Evolutionary conservation across 441 rosid species (phyloP).

Genomic region (Manihot esculenta): DNA sequence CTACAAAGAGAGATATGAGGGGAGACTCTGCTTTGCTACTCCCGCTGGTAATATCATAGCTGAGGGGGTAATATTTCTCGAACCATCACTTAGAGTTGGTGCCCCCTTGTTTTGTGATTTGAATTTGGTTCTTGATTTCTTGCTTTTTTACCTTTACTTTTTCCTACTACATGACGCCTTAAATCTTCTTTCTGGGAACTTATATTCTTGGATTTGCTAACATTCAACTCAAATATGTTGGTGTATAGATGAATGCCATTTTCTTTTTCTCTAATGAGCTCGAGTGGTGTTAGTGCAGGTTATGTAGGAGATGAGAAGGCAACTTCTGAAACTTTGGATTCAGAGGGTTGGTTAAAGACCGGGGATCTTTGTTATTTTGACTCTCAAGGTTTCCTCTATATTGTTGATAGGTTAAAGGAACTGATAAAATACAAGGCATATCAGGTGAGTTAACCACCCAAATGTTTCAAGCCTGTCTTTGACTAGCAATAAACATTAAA

Average conservation of each 20-base stretch:
- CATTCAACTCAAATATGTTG: background rate
- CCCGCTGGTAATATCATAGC: too few species aligned
- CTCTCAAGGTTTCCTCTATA: constrained; percentile 34
- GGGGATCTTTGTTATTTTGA: constrained; percentile 47
- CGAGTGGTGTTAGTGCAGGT: constrained; percentile 19
- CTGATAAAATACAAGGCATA: constrained; percentile 45
- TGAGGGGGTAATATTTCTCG: background rate
- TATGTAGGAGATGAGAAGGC: constrained; percentile 37
- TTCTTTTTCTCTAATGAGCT: background rate
- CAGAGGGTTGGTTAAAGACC: constrained; percentile 38
- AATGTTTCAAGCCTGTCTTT: background rate
- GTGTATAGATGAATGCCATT: constrained; percentile 2
- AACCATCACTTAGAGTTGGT: background rate
- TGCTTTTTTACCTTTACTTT: background rate
- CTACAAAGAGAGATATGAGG: background rate
- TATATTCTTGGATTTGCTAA: background rate
- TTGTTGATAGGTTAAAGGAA: constrained; percentile 49
- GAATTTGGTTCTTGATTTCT: background rate
- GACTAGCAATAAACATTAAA: background rate
- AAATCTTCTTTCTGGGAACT: background rate
- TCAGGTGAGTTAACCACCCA: constrained; percentile 29
- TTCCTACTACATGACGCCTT: background rate
- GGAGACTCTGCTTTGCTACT: background rate
- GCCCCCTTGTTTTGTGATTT: background rate
- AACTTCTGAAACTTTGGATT: constrained; percentile 23